Evolutionary conservation across 306 rosid genomes (phyloP).

Genomic region (Purshia tridentata): DNA sequence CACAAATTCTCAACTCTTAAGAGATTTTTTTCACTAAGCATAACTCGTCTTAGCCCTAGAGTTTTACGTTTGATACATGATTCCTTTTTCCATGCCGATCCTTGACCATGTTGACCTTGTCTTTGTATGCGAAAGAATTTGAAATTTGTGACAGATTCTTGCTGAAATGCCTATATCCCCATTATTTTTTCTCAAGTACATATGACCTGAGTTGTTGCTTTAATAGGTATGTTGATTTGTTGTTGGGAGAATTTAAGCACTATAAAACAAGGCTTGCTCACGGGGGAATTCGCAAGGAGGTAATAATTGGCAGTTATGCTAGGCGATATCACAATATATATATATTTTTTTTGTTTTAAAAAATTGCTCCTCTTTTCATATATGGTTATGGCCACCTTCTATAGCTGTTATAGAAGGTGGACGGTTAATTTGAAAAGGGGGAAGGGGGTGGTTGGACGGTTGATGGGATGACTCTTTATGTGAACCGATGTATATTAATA

Average conservation of each 20-base stretch:
- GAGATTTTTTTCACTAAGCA: neutral
- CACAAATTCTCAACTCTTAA: neutral
- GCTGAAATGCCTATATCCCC: neutral
- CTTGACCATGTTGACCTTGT: neutral
- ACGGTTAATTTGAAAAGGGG: too few species aligned
- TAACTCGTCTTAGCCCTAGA: neutral
- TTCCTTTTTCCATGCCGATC: neutral
- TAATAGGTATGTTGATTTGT: constrained; percentile 85
- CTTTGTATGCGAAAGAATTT: neutral
- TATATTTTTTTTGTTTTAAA: neutral
- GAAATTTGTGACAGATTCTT: neutral
- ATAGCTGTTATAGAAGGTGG: neutral
- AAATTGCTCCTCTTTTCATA: neutral
- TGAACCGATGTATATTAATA: neutral
- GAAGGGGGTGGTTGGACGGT: too few species aligned
- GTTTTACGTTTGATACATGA: neutral
- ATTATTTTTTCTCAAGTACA: constrained; percentile 4
- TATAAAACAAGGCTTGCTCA: constrained; percentile 89
- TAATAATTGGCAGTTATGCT: constrained; percentile 33
- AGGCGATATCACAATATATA: neutral
- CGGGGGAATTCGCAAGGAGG: constrained; percentile 93
- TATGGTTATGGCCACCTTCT: neutral
- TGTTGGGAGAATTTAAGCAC: constrained; percentile 98
- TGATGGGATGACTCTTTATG: too few species aligned
- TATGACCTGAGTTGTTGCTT: constrained; percentile 36